Evolutionary conservation across 495 filamentous ascomycete species (phyloP).

Genomic region (Beverwykella pulmonaria): DNA sequence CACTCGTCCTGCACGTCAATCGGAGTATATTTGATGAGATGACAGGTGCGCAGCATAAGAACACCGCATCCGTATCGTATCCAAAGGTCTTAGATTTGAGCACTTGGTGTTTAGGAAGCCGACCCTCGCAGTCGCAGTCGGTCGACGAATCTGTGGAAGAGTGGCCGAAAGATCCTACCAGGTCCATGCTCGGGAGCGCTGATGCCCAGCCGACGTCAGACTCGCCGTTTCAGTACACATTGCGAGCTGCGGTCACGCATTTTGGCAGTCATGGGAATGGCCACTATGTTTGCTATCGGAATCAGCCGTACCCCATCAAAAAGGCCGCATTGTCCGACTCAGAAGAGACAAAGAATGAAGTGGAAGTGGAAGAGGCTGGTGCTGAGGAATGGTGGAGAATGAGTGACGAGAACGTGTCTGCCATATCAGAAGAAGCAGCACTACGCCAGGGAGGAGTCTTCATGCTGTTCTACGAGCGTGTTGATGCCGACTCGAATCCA

Average conservation of each 20-base stretch:
- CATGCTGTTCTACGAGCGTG: slow-evolving; percentile 90
- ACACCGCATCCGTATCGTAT: slow-evolving; percentile 75
- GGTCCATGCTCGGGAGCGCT: slow-evolving; percentile 63
- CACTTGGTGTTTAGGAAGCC: slow-evolving; percentile 66
- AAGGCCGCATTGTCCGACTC: neutral
- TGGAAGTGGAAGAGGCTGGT: slow-evolving; percentile 8
- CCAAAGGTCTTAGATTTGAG: slow-evolving; percentile 72
- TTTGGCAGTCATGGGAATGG: slow-evolving; percentile 91
- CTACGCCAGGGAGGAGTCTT: slow-evolving; percentile 83
- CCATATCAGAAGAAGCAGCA: slow-evolving; percentile 72
- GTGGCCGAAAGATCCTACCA: slow-evolving; percentile 66
- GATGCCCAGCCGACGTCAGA: neutral
- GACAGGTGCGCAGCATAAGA: slow-evolving; percentile 78
- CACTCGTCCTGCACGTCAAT: slow-evolving; percentile 84
- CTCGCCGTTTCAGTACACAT: slow-evolving; percentile 59
- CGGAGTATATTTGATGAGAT: slow-evolving; percentile 85
- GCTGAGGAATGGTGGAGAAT: slow-evolving; percentile 72
- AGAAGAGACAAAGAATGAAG: slow-evolving; percentile 14
- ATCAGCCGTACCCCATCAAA: slow-evolving; percentile 54
- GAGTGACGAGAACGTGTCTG: slow-evolving; percentile 80
- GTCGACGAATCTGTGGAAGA: slow-evolving; percentile 53
- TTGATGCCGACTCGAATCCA: slow-evolving; percentile 1
- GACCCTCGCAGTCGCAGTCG: neutral
- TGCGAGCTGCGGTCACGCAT: slow-evolving; percentile 86
- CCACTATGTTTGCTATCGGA: slow-evolving; percentile 90